Conservation (phyloP, 208 protist species). For the Angomonas desouzai region DNA sequence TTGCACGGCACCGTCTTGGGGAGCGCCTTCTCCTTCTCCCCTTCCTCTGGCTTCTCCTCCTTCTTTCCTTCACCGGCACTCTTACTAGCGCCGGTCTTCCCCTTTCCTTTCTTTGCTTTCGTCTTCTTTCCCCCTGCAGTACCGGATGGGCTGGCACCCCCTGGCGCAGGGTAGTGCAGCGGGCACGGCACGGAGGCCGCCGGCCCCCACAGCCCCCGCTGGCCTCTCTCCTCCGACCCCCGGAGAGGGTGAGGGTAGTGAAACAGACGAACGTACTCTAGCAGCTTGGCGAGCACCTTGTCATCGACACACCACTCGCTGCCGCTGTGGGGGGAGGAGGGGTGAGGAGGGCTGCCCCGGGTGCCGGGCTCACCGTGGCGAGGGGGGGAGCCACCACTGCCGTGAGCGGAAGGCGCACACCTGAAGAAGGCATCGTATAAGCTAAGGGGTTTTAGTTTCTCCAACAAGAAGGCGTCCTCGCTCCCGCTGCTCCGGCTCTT, state of each 20-base stretch:
- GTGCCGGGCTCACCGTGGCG: background rate
- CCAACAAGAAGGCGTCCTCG: background rate
- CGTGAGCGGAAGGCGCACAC: too few relatives aligned
- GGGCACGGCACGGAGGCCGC: constrained; percentile 16
- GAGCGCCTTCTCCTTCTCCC: background rate
- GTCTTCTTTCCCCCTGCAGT: background rate
- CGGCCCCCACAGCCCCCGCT: constrained; percentile 15
- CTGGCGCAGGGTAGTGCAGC: background rate
- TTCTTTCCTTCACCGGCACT: background rate
- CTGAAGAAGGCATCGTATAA: constrained; percentile 69
- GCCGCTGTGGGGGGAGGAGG: background rate
- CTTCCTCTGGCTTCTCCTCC: background rate
- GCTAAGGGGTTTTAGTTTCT: constrained; percentile 24
- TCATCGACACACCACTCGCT: constrained; percentile 70
- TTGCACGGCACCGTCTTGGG: constrained; percentile 7
- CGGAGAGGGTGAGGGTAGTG: constrained; percentile 53
- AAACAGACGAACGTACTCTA: constrained; percentile 73
- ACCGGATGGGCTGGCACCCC: background rate
- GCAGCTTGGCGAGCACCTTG: constrained; percentile 54
- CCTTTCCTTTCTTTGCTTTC: background rate
- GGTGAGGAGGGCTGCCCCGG: background rate
- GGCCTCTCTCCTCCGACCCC: background rate
- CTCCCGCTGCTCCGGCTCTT: constrained; percentile 7
- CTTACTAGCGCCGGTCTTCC: background rate
- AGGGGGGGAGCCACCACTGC: too few relatives aligned